Conservation (phyloP, 768 basidiomycete species). For the Leccinum variicolor region DNA sequence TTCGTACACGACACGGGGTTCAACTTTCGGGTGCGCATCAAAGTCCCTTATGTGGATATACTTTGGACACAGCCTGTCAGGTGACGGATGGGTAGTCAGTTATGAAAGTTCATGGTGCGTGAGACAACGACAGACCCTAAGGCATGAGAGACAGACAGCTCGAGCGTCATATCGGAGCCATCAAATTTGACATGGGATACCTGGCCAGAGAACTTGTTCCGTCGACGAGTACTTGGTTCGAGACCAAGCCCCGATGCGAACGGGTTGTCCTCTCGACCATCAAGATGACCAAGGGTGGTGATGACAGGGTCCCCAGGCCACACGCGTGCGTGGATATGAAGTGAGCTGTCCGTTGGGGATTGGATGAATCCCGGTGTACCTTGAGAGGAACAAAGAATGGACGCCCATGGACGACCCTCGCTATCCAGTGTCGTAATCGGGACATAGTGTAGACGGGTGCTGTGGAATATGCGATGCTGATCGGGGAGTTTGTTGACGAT, state of each 20-base stretch:
- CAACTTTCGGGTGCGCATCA: conserved; percentile 34
- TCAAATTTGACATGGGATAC: conserved; percentile 33
- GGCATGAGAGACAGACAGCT: conserved; percentile 51
- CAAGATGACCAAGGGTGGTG: conserved; percentile 29
- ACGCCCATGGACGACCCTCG: conserved; percentile 32
- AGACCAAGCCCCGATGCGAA: conserved; percentile 59
- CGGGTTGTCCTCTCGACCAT: conserved; percentile 15
- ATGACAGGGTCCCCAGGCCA: conserved; percentile 53
- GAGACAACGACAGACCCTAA: conserved; percentile 42
- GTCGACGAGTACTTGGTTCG: conserved; percentile 51
- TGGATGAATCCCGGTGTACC: conserved; percentile 29
- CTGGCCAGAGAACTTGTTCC: conserved; percentile 61
- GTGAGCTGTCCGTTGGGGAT: conserved; percentile 20
- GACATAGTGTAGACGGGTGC: conserved; percentile 28
- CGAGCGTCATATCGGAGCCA: conserved; percentile 33
- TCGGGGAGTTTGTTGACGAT: conserved; percentile 26
- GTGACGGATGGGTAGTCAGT: background rate
- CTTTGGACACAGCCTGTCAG: conserved; percentile 57
- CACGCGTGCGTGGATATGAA: conserved; percentile 21
- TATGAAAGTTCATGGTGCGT: background rate
- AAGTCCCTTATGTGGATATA: conserved; percentile 57
- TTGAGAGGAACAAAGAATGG: conserved; percentile 26
- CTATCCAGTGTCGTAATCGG: conserved; percentile 31
- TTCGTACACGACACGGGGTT: conserved; percentile 36
- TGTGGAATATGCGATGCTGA: conserved; percentile 33